Conservation (phyloP, 371 early-diverging fungal genomes). For the Actinomortierella wolfii region DNA sequence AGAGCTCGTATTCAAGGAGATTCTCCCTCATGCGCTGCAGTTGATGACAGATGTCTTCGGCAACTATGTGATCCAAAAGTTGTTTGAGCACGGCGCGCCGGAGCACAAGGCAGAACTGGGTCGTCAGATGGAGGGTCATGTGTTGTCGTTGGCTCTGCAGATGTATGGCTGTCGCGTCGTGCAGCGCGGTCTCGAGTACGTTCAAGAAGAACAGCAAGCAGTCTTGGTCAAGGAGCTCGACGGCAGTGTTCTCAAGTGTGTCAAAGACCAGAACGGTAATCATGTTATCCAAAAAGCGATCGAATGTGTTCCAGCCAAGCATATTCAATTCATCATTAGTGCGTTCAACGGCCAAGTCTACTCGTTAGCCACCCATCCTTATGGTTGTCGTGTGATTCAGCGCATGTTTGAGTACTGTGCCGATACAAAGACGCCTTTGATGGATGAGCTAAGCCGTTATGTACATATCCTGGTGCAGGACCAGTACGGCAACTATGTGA, state of each 20-base stretch:
- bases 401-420: slow-evolving; percentile 99
- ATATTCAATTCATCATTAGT: slow-evolving; percentile 95
- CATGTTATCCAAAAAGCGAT: slow-evolving; percentile 99
- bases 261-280: slow-evolving; percentile 99
- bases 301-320: slow-evolving; percentile 93
- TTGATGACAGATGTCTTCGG: slow-evolving; percentile 99
- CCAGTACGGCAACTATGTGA: slow-evolving; percentile 99
- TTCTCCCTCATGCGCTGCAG: slow-evolving; percentile 90
- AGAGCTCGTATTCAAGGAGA: slow-evolving; percentile 96
- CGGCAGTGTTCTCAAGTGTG: slow-evolving; percentile 94
- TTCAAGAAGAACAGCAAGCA: slow-evolving; percentile 87
- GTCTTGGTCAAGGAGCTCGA: slow-evolving; percentile 90
- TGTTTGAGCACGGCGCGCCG: slow-evolving; percentile 95
- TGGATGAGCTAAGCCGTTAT: slow-evolving; percentile 93
- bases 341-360: slow-evolving; percentile 98
- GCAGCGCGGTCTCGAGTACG: slow-evolving; percentile 97
- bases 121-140: slow-evolving; percentile 93
- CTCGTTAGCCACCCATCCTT: slow-evolving; percentile 97
- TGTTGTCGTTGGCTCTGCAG: slow-evolving; percentile 93
- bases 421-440: slow-evolving; percentile 86
- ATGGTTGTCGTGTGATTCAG: slow-evolving; percentile 99
- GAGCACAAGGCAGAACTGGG: slow-evolving; percentile 89
- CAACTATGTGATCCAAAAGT: slow-evolving; percentile 99
- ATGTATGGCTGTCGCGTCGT: slow-evolving; percentile 99
- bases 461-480: slow-evolving; percentile 94